These are phyloP conservation scores for Pestalotiopsis sp. DNA, from an alignment of 2,329 filamentous ascomycete genomes.

Conservation along the genomic window DNA sequence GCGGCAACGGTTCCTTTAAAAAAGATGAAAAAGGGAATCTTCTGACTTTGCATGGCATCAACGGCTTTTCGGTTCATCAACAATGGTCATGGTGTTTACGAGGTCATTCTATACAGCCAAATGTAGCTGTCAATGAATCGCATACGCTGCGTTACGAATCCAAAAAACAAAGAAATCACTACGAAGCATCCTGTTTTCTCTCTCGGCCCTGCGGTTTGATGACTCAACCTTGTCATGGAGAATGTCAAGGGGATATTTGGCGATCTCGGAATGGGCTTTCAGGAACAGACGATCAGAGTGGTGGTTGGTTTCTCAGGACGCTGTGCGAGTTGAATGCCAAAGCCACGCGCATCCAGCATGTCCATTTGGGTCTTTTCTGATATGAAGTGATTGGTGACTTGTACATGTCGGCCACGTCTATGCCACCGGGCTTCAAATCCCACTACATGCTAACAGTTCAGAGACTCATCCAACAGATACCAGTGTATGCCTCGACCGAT, in stretches of 20 bases:
- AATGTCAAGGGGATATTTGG: not conserved
- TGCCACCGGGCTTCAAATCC: not conserved
- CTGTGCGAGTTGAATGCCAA: not conserved
- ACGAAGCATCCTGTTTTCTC: not conserved
- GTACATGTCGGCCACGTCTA: not conserved
- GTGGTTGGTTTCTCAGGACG: not conserved
- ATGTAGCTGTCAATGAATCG: constrained; percentile 35
- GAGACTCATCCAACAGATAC: too few species aligned
- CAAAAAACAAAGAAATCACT: not conserved
- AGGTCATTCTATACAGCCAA: constrained; percentile 36
- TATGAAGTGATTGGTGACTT: not conserved
- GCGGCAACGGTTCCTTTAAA: constrained; percentile 28
- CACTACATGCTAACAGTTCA: too few species aligned
- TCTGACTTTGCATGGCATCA: constrained; percentile 41
- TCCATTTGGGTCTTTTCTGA: not conserved
- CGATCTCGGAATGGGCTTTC: not conserved
- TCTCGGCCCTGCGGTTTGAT: not conserved
- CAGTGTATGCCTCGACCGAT: too few species aligned
- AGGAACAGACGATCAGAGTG: not conserved
- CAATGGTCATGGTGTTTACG: constrained; percentile 34
- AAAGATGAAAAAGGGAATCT: constrained; percentile 32
- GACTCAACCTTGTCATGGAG: not conserved
- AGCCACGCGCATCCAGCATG: not conserved
- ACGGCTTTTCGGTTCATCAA: constrained; percentile 38
- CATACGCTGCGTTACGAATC: constrained; percentile 16